A percentile compares a stretch with the other conserved stretches of the same genome.
phyloP scores from a whole-genome alignment of 179 eudicot genomes.

The Beta lomatogona region DNA sequence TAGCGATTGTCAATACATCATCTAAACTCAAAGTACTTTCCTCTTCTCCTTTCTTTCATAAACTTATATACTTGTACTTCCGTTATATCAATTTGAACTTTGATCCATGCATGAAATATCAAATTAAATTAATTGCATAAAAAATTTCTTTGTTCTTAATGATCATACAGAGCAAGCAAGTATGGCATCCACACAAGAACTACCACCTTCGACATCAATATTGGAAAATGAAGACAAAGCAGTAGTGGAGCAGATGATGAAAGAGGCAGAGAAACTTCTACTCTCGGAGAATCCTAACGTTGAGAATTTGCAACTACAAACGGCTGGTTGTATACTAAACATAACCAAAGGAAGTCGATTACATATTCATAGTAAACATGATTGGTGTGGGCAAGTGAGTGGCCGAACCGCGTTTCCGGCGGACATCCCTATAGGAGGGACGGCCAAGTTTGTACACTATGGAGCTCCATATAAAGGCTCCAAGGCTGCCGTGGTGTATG shows the following conservation, averaged over 20 bases:
- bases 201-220: constrained; percentile 13
- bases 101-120: not conserved
- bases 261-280: constrained; percentile 16
- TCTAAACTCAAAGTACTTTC: not conserved
- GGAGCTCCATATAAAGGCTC: constrained; percentile 14
- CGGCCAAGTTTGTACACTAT: constrained; percentile 22
- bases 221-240: constrained; percentile 15
- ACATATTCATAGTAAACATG: constrained; percentile 17
- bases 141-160: not conserved
- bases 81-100: not conserved
- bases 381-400: constrained; percentile 16
- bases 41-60: not conserved
- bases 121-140: not conserved
- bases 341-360: constrained; percentile 9
- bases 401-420: constrained; percentile 3
- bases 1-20: not conserved
- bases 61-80: not conserved
- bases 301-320: constrained; percentile 12
- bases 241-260: constrained; percentile 21
- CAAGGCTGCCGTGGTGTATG: constrained; percentile 22
- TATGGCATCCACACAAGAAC: constrained; percentile 15
- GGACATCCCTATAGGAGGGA: constrained; percentile 20
- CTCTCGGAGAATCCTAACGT: constrained; percentile 4
- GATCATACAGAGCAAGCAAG: not conserved
- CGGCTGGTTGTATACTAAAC: constrained; percentile 17